Evolutionary conservation across 139 green algal species (phyloP), one percentile per base, ranked within the genome.

Genomic region (Coelastrella sp.): DNA sequence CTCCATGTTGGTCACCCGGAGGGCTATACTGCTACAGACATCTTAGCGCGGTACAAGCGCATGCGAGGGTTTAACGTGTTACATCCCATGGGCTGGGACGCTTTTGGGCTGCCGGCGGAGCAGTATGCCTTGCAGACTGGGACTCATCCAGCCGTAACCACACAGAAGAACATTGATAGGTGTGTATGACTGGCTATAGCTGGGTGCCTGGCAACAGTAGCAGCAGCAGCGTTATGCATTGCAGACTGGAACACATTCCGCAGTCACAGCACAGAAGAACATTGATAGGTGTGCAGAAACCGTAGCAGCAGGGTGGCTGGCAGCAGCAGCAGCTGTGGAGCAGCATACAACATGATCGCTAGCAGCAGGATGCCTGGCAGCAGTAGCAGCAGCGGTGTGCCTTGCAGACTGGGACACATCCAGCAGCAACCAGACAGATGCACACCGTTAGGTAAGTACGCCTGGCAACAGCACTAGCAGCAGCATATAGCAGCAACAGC

Each of bases 61-160:
- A 99, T 99, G 96, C 89, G 88, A 23, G 98, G 98, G 54, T 97
- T 95, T 90, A 99, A 99, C 88, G 98, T 99, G 76, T 95, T 99
- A 91, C 98, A 99, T 92, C 98, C 98, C 19, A 99, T 99, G 96
- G 98, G 98, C 64, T 99, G 97, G 97, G 98, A 99, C 92, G 98
- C 98, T 0, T 99, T 99, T 88, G 98, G 98, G 0, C 93, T 99
- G 79, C 98, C 98, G 10, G 98, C 98, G 0, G 98, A 99, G 96
- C 97, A 99, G 93, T 99, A 99, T 89, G 98, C 98, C 3, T 94
- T 99, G 47, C 93, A 98, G 95, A 99, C 98, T 1, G 97, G 97
- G 68, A 99, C 97, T 0, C 98, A 99, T 94, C 98, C 98, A 0
- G 90, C 91, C 3, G 94, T 96, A 16, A 99, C 98, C 0, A 99